phyloP scores from a whole-genome alignment of 2,329 filamentous ascomycete genomes.

The Penicillium polonicum region DNA sequence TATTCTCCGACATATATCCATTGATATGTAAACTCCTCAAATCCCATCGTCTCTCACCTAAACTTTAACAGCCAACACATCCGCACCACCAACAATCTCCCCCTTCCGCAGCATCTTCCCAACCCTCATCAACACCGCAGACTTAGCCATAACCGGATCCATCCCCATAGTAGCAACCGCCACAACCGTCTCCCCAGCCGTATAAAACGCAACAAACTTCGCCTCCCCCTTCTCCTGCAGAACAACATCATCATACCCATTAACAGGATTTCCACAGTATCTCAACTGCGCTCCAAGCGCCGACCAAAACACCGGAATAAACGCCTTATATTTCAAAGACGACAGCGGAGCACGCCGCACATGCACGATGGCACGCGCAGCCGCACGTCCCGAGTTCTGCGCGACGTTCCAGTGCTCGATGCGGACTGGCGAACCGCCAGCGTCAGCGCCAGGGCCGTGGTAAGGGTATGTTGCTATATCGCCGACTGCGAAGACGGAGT shows the following conservation, averaged over 20 bases:
- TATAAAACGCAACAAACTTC: constrained; percentile 88
- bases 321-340: constrained; percentile 61
- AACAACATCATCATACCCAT: constrained; percentile 83
- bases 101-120: constrained; percentile 80
- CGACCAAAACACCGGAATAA: constrained; percentile 97
- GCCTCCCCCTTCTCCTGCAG: constrained; percentile 72
- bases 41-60: too few relatives aligned
- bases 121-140: constrained; percentile 78
- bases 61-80: constrained; percentile 37
- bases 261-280: constrained; percentile 84
- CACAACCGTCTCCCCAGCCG: constrained; percentile 79
- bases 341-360: constrained; percentile 41
- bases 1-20: constrained; percentile 14
- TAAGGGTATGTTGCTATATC: constrained; percentile 97
- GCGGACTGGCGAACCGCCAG: constrained; percentile 59
- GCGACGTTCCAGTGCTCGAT: constrained; percentile 99
- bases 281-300: constrained; percentile 84
- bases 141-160: constrained; percentile 82
- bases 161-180: constrained; percentile 88
- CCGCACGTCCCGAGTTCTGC: constrained; percentile 82
- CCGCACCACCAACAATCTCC: constrained; percentile 61
- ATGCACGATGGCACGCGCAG: constrained; percentile 73
- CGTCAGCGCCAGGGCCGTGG: constrained; percentile 79
- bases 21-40: not conserved
- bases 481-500: constrained; percentile 84